Evolutionary conservation across 192 early-diverging fungal genomes (phyloP).

Genomic region (Pilaira anomala): DNA sequence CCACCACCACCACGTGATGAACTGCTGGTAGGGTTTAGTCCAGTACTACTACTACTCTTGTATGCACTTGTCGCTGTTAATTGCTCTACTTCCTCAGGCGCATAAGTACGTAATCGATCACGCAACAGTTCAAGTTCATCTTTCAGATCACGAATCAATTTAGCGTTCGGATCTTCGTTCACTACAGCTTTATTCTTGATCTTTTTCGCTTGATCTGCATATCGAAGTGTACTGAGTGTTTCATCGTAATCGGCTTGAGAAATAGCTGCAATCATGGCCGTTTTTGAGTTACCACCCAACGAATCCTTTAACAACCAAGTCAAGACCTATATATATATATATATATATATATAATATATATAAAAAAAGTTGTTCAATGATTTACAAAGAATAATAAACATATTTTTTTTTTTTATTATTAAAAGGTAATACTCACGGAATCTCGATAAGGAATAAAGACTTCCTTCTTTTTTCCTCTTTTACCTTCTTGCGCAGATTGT

Average conservation of each 20-base stretch:
- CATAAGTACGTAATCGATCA: slow-evolving; percentile 39
- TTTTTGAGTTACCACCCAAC: slow-evolving; percentile 69
- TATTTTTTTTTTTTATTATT: too few relatives aligned
- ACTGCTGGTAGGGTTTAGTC: neutral
- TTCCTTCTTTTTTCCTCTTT: slow-evolving; percentile 46
- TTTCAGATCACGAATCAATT: slow-evolving; percentile 65
- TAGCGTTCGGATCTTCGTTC: slow-evolving; percentile 72
- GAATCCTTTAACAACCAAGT: slow-evolving; percentile 74
- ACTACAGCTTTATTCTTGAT: slow-evolving; percentile 79
- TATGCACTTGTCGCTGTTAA: slow-evolving; percentile 26
- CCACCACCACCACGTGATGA: neutral
- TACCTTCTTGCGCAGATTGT: slow-evolving; percentile 41
- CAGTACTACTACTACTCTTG: slow-evolving; percentile 12
- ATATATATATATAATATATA: neutral
- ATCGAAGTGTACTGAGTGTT: slow-evolving; percentile 70
- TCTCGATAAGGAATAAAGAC: slow-evolving; percentile 87
- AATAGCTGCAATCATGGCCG: slow-evolving; percentile 64
- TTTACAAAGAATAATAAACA: too few relatives aligned
- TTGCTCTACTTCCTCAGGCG: slow-evolving; percentile 37
- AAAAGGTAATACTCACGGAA: slow-evolving; percentile 47
- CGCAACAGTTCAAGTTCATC: slow-evolving; percentile 62
- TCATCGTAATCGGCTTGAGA: slow-evolving; percentile 63
- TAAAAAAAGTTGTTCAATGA: too few relatives aligned
- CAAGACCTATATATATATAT: slow-evolving; percentile 60
- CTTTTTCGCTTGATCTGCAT: slow-evolving; percentile 77